Evolutionary conservation across 306 rosid species (phyloP), one percentile per base, ranked within the genome.

Genomic region (Dryas drummondii): DNA sequence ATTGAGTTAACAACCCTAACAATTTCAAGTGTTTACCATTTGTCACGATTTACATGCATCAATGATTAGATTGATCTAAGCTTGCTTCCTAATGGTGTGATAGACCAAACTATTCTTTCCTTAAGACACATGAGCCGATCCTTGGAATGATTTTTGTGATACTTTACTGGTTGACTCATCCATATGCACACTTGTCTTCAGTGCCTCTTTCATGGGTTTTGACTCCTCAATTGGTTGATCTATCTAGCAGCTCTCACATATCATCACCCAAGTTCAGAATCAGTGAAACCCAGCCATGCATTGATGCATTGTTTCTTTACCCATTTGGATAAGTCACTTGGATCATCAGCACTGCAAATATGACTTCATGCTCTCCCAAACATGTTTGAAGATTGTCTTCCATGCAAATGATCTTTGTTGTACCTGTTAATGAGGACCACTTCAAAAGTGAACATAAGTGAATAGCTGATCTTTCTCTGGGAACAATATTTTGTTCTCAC

Each of bases 241-340:
- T 45, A n/a, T 26, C 42, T 7, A 56, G 26, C 22, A 15, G 51
- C 50, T 41, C 12, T 41, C 68, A 15, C 41, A 40, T 47, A 19
- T 22, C 71, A 17, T 48, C 71, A n/a, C 71, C 40, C 76, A 49
- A 72, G 32, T 27, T 46, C 2, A 72, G 14, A 22, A 26, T 57
- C 67, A 32, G 41, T 45, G 26, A 45, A 59, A 71, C 50, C 17
- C 53, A 71, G 51, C n/a, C 19, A 47, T 47, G n/a, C 15, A 5
- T 22, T 49, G 45, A 68, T 22, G 19, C 66, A 32, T 60, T 37
- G 27, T 60, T 9, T 2, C 66, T 37, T 9, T 62, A 32, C 48
- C 10, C 17, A 58, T 59, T 59, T 13, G 46, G 9, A 5, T 45
- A 40, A 14, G 19, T 42, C 19, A 40, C 48, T 62, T 41, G 48